phyloP scores from a whole-genome alignment of 164 flowering plant species.

The Saururus chinensis region DNA sequence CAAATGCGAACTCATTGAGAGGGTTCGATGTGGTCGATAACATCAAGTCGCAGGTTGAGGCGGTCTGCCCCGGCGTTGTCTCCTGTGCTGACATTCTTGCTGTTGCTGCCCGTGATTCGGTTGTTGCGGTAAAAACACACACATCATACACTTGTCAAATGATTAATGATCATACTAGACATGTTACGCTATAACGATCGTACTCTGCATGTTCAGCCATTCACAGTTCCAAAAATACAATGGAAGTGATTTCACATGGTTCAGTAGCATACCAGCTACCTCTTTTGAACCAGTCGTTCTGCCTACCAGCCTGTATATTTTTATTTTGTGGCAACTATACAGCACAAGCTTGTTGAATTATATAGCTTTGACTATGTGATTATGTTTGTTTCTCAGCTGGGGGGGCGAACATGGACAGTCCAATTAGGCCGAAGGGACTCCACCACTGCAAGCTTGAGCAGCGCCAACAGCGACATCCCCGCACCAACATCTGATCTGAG shows the following conservation, averaged over 20 bases:
- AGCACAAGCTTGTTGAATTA: no score
- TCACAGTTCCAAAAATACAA: no score
- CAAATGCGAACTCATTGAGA: slow-evolving; percentile 24
- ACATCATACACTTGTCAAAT: no score
- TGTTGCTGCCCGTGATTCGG: slow-evolving; percentile 37
- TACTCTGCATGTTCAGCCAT: no score
- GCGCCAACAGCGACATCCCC: slow-evolving; percentile 17
- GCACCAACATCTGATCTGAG: slow-evolving; percentile 8
- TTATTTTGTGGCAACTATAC: no score
- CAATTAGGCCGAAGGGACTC: slow-evolving; percentile 24
- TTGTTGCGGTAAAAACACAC: slow-evolving; percentile 16
- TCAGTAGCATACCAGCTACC: no score
- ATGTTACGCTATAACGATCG: no score
- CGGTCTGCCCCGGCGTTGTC: slow-evolving; percentile 26
- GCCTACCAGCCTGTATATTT: no score
- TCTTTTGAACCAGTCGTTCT: no score
- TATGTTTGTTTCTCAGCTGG: slow-evolving; percentile 10
- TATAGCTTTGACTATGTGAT: no score
- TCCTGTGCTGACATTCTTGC: slow-evolving; percentile 50
- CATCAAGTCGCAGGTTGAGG: slow-evolving; percentile 29
- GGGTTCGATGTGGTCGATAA: slow-evolving; percentile 38
- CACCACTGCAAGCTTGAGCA: slow-evolving; percentile 14
- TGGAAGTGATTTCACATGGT: no score
- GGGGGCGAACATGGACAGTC: slow-evolving; percentile 22
- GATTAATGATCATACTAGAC: no score